Evolutionary conservation across 2,329 filamentous ascomycete genomes (phyloP).

Genomic region (Plenodomus biglobosus): DNA sequence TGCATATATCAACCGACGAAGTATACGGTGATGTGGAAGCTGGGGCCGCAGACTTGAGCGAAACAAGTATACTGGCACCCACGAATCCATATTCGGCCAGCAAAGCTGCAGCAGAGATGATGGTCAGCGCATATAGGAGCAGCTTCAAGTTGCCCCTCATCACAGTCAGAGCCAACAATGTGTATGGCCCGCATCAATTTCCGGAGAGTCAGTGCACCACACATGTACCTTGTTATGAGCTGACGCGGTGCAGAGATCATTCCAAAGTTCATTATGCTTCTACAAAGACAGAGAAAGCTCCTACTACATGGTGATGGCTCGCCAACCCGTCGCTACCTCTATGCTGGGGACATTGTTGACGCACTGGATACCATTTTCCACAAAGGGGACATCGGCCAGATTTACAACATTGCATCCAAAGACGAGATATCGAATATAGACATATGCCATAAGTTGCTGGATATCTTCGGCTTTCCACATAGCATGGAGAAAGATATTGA

Average conservation of each 20-base stretch:
- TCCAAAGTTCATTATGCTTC: slow-evolving; percentile 74
- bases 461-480: slow-evolving; percentile 58
- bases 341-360: slow-evolving; percentile 76
- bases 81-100: slow-evolving; percentile 82
- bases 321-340: slow-evolving; percentile 74
- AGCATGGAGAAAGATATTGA: slow-evolving; percentile 52
- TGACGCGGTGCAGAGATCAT: slow-evolving; percentile 67
- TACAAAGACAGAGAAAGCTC: slow-evolving; percentile 66
- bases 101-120: slow-evolving; percentile 81
- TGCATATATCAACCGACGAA: slow-evolving; percentile 83
- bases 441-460: slow-evolving; percentile 66
- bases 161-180: slow-evolving; percentile 80
- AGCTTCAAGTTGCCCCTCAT: slow-evolving; percentile 79
- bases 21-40: slow-evolving; percentile 80
- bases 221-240: neutral
- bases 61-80: slow-evolving; percentile 73
- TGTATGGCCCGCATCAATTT: slow-evolving; percentile 82
- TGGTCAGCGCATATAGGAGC: slow-evolving; percentile 83
- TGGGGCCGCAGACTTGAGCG: slow-evolving; percentile 69
- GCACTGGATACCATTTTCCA: slow-evolving; percentile 84
- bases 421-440: slow-evolving; percentile 76
- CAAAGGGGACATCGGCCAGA: slow-evolving; percentile 70
- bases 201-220: slow-evolving; percentile 67
- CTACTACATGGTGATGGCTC: slow-evolving; percentile 76
- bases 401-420: slow-evolving; percentile 79